Conservation (phyloP, 257 asterid genomes). For the Nemophila menziesii region DNA sequence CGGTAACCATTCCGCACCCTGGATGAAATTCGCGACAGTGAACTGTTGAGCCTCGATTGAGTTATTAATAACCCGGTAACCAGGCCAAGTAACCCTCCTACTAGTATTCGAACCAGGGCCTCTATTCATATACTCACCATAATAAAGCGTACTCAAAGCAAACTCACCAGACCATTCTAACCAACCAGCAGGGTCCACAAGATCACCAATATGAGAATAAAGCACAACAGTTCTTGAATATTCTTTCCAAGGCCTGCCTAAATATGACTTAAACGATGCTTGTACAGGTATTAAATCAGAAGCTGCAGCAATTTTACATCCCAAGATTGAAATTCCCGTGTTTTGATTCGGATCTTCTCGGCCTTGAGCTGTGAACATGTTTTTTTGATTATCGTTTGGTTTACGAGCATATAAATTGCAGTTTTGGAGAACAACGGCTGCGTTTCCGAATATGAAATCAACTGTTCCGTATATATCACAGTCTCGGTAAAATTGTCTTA, state of each 20-base stretch:
- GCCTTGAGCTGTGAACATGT: constrained; percentile 94
- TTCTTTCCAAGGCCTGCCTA: constrained; percentile 87
- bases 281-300: constrained; percentile 69
- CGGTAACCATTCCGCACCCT: constrained; percentile 61
- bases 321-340: constrained; percentile 80
- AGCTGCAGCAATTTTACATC: constrained; percentile 69
- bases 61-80: constrained; percentile 46
- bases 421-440: constrained; percentile 78
- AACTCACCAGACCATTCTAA: constrained; percentile 59
- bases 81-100: constrained; percentile 74
- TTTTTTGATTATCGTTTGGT: constrained; percentile 50
- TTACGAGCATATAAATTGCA: constrained; percentile 77
- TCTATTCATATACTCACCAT: constrained; percentile 78
- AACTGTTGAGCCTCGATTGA: constrained; percentile 61
- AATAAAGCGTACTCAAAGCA: constrained; percentile 50
- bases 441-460: constrained; percentile 94
- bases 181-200: constrained; percentile 71
- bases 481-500: constrained; percentile 83
- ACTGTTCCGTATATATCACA: constrained; percentile 91
- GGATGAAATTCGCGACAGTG: constrained; percentile 55
- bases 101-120: constrained; percentile 84
- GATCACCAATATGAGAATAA: constrained; percentile 32
- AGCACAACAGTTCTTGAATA: constrained; percentile 69
- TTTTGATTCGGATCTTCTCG: constrained; percentile 91
- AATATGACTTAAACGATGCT: constrained; percentile 38